Percentiles rank a stretch among this genome's conserved stretches.
phyloP scores from a whole-genome alignment of 805 yeast genomes.

The Yarrowia yakushimensis region DNA sequence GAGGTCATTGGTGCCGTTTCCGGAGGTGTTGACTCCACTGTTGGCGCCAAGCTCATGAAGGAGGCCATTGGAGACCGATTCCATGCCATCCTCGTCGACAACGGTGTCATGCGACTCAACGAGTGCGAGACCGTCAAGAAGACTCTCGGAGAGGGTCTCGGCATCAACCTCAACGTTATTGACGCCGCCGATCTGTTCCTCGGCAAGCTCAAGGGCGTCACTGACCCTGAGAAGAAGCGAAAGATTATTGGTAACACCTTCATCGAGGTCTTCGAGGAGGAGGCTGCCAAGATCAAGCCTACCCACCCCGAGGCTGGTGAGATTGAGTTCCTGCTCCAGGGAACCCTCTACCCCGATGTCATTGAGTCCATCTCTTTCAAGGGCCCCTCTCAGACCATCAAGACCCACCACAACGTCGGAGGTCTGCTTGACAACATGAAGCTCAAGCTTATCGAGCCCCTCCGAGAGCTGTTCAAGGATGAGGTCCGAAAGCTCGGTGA shows the following conservation, averaged over 20 bases:
- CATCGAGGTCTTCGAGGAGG: slow-evolving; percentile 94
- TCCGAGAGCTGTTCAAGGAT: slow-evolving; percentile 97
- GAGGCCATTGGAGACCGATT: slow-evolving; percentile 98
- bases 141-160: slow-evolving; percentile 88
- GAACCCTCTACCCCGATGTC: slow-evolving; percentile 97
- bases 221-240: slow-evolving; percentile 98
- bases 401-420: slow-evolving; percentile 99
- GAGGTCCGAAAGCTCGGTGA: slow-evolving; percentile 97
- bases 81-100: slow-evolving; percentile 97
- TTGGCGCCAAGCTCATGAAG: slow-evolving; percentile 95
- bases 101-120: slow-evolving; percentile 94
- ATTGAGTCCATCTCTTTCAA: slow-evolving; percentile 98
- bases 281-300: slow-evolving; percentile 88
- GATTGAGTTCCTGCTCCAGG: slow-evolving; percentile 90
- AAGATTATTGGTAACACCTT: slow-evolving; percentile 98
- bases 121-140: slow-evolving; percentile 87
- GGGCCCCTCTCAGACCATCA: slow-evolving; percentile 99
- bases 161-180: slow-evolving; percentile 89
- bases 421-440: slow-evolving; percentile 98
- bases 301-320: slow-evolving; percentile 67
- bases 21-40: slow-evolving; percentile 99
- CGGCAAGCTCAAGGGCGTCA: slow-evolving; percentile 81
- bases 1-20: slow-evolving; percentile 99
- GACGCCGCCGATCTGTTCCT: slow-evolving; percentile 92
- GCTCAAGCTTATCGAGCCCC: slow-evolving; percentile 95